Evolutionary conservation across 192 early-diverging fungal genomes (phyloP).

Genomic region (Funneliformis geosporum): DNA sequence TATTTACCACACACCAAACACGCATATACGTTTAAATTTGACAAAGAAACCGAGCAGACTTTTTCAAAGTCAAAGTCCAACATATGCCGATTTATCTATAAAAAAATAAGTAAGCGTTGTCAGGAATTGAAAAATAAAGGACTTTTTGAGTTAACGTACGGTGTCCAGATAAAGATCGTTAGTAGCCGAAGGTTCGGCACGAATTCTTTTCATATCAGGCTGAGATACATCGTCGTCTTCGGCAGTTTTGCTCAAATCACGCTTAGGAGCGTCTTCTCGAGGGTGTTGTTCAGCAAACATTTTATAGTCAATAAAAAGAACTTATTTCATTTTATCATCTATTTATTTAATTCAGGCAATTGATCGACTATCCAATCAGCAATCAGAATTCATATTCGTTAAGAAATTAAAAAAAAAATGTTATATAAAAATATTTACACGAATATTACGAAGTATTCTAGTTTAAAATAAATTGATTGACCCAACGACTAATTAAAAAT

Average conservation of each 20-base stretch:
- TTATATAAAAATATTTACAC: no score
- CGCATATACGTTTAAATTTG: constrained; percentile 91
- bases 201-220: background rate
- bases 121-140: background rate
- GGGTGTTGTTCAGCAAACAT: no score
- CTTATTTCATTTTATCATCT: no score
- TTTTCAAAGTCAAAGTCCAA: constrained; percentile 99
- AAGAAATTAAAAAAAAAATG: no score
- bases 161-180: background rate
- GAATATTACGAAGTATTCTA: no score
- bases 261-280: background rate
- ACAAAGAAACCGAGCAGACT: constrained; percentile 92
- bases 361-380: no score
- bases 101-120: background rate
- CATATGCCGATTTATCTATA: constrained; percentile 70
- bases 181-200: background rate
- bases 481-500: no score
- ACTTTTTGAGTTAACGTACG: background rate
- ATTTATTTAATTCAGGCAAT: no score
- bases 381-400: no score
- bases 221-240: background rate
- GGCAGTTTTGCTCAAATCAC: background rate
- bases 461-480: no score
- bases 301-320: background rate
- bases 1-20: constrained; percentile 97